phyloP scores from a whole-genome alignment of 108 stramenopile genomes.

The Cafeteria roenbergensis region DNA sequence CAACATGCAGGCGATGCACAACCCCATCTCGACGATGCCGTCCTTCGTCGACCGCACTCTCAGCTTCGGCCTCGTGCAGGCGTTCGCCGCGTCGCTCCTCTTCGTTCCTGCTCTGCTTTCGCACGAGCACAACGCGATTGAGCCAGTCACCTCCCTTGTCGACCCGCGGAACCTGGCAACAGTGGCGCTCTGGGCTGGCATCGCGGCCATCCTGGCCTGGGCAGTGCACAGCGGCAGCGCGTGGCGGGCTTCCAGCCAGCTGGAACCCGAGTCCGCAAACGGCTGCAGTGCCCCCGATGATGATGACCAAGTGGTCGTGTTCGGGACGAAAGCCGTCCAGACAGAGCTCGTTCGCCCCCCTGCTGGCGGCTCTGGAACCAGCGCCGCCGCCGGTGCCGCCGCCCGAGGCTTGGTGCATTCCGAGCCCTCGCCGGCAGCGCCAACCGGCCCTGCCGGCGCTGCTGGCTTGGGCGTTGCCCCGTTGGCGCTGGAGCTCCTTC shows the following conservation, averaged over 20 bases:
- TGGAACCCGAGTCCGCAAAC: neutral
- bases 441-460: too few relatives aligned
- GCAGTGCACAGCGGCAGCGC: too few relatives aligned
- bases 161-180: conserved; percentile 1
- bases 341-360: too few relatives aligned
- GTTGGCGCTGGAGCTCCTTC: too few relatives aligned
- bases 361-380: too few relatives aligned
- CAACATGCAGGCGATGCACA: neutral
- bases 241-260: neutral
- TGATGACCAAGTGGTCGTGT: too few relatives aligned
- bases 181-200: neutral
- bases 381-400: too few relatives aligned
- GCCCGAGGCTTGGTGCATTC: too few relatives aligned
- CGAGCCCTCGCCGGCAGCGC: too few relatives aligned
- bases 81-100: neutral
- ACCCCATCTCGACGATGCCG: neutral
- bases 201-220: neutral
- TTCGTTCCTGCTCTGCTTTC: neutral
- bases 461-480: too few relatives aligned
- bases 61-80: neutral
- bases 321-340: too few relatives aligned
- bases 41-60: neutral
- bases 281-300: neutral
- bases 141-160: neutral
- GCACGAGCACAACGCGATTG: conserved; percentile 7